These are phyloP conservation scores for Erysiphe neolycopersici DNA, from an alignment of 2,329 filamentous ascomycete genomes.

Conservation along the genomic window DNA sequence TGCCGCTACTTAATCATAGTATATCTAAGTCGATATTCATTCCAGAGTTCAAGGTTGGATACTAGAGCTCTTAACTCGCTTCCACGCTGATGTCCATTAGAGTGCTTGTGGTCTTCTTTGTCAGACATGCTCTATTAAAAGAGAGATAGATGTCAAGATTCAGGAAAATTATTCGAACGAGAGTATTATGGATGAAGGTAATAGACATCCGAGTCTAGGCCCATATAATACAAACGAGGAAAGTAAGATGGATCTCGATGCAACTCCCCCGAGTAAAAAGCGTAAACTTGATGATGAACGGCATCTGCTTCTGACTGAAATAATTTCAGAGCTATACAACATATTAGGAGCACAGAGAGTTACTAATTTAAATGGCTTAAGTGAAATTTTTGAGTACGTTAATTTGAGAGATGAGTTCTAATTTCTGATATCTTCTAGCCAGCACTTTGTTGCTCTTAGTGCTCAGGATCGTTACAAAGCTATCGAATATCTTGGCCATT, in stretches of 20 bases:
- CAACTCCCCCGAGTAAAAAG: conserved; percentile 9
- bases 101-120: background rate
- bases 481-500: conserved; percentile 26
- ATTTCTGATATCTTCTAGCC: conserved; percentile 9
- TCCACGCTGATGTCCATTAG: background rate
- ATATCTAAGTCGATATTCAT: conserved; percentile 2
- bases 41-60: conserved; percentile 10
- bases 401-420: background rate
- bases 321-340: conserved; percentile 13
- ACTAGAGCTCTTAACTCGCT: background rate
- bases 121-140: conserved; percentile 1
- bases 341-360: conserved; percentile 14
- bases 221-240: background rate
- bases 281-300: conserved; percentile 12
- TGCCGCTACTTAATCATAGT: conserved; percentile 5
- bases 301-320: conserved; percentile 9
- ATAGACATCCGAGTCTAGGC: conserved; percentile 2
- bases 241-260: background rate
- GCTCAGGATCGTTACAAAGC: conserved; percentile 24
- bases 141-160: background rate
- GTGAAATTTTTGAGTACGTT: conserved; percentile 22
- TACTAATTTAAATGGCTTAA: conserved; percentile 16
- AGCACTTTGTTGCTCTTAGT: conserved; percentile 19
- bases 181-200: too few relatives aligned
- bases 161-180: conserved; percentile 7